phyloP scores from a whole-genome alignment of 768 basidiomycete species.

The Boletus speciosus region DNA sequence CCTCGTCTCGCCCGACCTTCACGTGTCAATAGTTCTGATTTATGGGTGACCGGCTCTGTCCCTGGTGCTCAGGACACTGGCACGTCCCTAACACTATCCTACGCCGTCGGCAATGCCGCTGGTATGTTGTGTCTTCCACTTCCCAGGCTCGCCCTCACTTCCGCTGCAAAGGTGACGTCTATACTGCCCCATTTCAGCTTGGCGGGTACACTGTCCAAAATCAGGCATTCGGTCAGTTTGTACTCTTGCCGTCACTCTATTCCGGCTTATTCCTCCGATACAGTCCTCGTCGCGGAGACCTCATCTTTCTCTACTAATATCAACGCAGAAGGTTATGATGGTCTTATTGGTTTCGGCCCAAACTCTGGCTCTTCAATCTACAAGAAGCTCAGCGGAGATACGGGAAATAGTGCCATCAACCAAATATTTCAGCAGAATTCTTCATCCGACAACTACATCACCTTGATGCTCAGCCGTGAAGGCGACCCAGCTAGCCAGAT shows the following conservation, averaged over 20 bases:
- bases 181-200: constrained; percentile 50
- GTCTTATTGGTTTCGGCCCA: constrained; percentile 77
- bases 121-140: constrained; percentile 37
- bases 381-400: constrained; percentile 45
- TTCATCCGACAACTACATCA: constrained; percentile 58
- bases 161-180: constrained; percentile 47
- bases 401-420: constrained; percentile 59
- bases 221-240: constrained; percentile 62
- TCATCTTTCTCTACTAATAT: constrained; percentile 63
- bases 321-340: constrained; percentile 58
- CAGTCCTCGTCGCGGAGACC: constrained; percentile 64
- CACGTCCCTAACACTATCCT: constrained; percentile 51
- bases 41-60: constrained; percentile 61
- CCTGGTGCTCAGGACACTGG: constrained; percentile 55
- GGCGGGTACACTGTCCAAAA: constrained; percentile 55
- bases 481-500: constrained; percentile 46
- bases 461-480: constrained; percentile 61
- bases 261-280: neutral
- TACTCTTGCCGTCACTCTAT: neutral
- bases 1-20: neutral
- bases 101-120: constrained; percentile 64
- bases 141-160: neutral
- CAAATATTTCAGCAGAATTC: constrained; percentile 61
- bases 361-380: constrained; percentile 65
- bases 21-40: constrained; percentile 52